Base-by-base conservation (phyloP, 2,329 filamentous ascomycete genomes). In the Calcarisporium arbuscula region DNA sequence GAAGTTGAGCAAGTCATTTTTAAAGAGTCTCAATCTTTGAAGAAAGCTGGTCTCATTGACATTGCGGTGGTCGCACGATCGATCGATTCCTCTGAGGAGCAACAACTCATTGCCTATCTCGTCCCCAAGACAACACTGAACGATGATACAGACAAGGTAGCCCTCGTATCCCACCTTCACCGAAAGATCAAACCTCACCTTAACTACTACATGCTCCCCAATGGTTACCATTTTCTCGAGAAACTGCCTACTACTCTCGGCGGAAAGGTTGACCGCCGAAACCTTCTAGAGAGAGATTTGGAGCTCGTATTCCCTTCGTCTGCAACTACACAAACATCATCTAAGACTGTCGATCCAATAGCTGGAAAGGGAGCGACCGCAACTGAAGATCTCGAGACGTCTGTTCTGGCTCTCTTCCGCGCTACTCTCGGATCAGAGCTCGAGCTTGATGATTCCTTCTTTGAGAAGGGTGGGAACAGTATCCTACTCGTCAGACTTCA, bases 1-100 rank as follows among this genome's bases (percentile, higher is more conserved):
- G 62, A 66, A 25, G 38, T 65, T 6, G 61, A 63, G 35, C 37
- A 40, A 6, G 34, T 41, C 14, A 42, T 49, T 10, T 45, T 44
- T 38, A 43, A 40, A 27, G 47, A 40, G 19, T 48, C 42, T 6
- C 44, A 45, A 26, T 31, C 28, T 6, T 18, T 44, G 28, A 35
- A 34, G 23, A 38, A 27, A 7, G 29, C 29, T 5, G 38, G 41
- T 5, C 34, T 52, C 4, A 17, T 43, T 3, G 44, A 47, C 23
- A 41, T 46, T 20, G 44, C 43, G 5, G 41, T 49, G 4, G 34
- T 49, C 5, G 41, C 42, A n/a, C 47, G 49, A 20, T 38, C 41
- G 12, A 28, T 43, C 12, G 39, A 38, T 16, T 33, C 39, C 2
- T 34, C 39, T 2, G 47, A 46, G 14, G 48, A 51, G 21, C 39